Evolutionary conservation across 306 rosid genomes (phyloP), one percentile per base, ranked within the genome.

Genomic region (Quercus glauca): DNA sequence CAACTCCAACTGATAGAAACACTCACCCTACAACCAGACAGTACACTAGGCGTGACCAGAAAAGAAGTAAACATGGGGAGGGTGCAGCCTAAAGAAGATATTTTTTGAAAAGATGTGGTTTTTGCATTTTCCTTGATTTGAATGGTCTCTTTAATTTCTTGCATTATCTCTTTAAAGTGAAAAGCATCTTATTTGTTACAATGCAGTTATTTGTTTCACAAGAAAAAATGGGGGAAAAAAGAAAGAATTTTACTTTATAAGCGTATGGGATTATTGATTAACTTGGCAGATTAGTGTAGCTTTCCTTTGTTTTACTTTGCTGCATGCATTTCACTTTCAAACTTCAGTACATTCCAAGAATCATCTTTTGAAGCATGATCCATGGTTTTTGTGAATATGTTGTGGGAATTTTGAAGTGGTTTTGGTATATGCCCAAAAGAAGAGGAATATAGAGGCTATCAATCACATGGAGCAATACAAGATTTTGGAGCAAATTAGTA

Each of bases 401-500:
- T 6, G 4, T 4, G 17, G 21, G n/a, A 55, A 25, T 71, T 28
- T 63, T 78, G 73, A 73, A 35, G 26, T 69, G 1, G 61, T 43
- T 63, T 45, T 84, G 81, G 76, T 82, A 31, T 78, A 49, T 65
- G 60, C 45, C 41, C 85, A 85, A 87, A 79, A 80, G 73, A 45
- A 84, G 82, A 80, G 81, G 76, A 83, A 69, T 74, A 68, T 70
- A 18, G 35, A 65, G 77, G 65, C 59, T 31, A 71, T 64, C 75
- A 60, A 83, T 71, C 76, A 45, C 73, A 91, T 95, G 99, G 99
- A 95, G 92, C 97, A 93, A 85, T 95, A 95, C 78, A 96, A 95
- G 81, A 45, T 95, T 77, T 85, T 95, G 67, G 99, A 91, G 92
- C 99, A 93, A 90, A 95, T 95, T 82, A 97, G 98, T 79, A 95